Evolutionary conservation across 2,329 filamentous ascomycete species (phyloP).

Genomic region (Aspergillus pseudoterreus): DNA sequence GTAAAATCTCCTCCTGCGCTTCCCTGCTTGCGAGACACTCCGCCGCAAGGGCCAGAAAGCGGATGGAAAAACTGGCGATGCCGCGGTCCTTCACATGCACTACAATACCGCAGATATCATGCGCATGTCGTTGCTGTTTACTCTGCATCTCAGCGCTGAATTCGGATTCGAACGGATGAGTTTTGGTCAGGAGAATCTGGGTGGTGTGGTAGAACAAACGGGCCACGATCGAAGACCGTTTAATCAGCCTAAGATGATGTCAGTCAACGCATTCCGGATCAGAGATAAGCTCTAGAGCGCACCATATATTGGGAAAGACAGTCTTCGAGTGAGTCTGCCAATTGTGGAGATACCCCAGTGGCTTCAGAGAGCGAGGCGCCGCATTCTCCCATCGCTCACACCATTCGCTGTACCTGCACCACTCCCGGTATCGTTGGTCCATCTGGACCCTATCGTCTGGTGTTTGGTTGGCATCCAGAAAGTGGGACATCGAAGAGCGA

Average conservation of each 20-base stretch:
- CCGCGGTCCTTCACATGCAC: constrained; percentile 80
- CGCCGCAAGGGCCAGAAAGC: constrained; percentile 73
- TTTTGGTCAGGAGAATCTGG: constrained; percentile 74
- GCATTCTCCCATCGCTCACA: constrained; percentile 78
- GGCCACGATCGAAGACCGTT: constrained; percentile 74
- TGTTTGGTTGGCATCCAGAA: constrained; percentile 55
- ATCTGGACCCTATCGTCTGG: constrained; percentile 56
- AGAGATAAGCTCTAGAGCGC: constrained; percentile 6
- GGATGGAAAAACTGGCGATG: constrained; percentile 73
- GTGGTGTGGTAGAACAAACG: constrained; percentile 86
- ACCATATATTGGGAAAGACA: constrained; percentile 83
- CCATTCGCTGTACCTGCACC: constrained; percentile 74
- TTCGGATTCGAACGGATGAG: constrained; percentile 65
- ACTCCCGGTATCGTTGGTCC: constrained; percentile 67
- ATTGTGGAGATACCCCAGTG: constrained; percentile 71
- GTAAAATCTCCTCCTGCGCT: constrained; percentile 77
- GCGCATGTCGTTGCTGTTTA: constrained; percentile 69
- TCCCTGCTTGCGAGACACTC: constrained; percentile 64
- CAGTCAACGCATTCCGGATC: neutral
- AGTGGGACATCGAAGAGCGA: constrained; percentile 63
- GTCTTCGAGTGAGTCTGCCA: constrained; percentile 66
- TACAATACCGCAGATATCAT: constrained; percentile 84
- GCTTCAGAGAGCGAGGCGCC: constrained; percentile 82
- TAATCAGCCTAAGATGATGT: constrained; percentile 63
- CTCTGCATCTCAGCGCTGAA: constrained; percentile 64